phyloP scores from a whole-genome alignment of 108 stramenopile species.

The Epithemia pelagica region DNA sequence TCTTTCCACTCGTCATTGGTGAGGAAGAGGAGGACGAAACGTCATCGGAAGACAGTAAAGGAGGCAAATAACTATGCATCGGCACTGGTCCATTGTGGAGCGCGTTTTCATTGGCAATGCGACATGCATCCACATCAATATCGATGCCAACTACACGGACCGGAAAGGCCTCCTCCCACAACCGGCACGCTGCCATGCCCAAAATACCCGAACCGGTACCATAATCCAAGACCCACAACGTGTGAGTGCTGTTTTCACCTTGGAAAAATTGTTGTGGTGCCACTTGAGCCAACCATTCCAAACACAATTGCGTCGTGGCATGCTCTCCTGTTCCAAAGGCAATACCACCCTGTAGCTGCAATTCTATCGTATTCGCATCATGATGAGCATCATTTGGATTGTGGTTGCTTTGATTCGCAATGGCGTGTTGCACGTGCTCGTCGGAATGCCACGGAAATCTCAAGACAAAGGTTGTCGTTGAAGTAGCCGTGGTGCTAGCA shows the following conservation, averaged over 20 bases:
- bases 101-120: slow-evolving; percentile 72
- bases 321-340: slow-evolving; percentile 89
- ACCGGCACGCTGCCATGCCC: slow-evolving; percentile 70
- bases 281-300: slow-evolving; percentile 43
- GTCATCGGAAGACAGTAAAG: slow-evolving; percentile 34
- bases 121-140: slow-evolving; percentile 77
- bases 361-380: slow-evolving; percentile 5
- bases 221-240: slow-evolving; percentile 47
- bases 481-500: neutral
- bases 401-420: slow-evolving; percentile 9
- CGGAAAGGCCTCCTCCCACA: slow-evolving; percentile 33
- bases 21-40: too few relatives aligned
- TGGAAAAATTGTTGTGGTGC: neutral
- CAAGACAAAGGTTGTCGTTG: too few relatives aligned
- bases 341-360: slow-evolving; percentile 66
- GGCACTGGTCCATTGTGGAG: slow-evolving; percentile 33
- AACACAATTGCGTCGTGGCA: slow-evolving; percentile 72
- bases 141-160: slow-evolving; percentile 59
- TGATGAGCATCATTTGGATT: slow-evolving; percentile 18
- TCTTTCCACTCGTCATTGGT: neutral
- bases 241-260: slow-evolving; percentile 8
- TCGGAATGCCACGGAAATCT: slow-evolving; percentile 7
- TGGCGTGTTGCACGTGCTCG: neutral
- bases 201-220: slow-evolving; percentile 74
- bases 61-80: slow-evolving; percentile 65